Conservation (phyloP, 768 basidiomycete genomes). For the Hypholoma sublateritium region DNA sequence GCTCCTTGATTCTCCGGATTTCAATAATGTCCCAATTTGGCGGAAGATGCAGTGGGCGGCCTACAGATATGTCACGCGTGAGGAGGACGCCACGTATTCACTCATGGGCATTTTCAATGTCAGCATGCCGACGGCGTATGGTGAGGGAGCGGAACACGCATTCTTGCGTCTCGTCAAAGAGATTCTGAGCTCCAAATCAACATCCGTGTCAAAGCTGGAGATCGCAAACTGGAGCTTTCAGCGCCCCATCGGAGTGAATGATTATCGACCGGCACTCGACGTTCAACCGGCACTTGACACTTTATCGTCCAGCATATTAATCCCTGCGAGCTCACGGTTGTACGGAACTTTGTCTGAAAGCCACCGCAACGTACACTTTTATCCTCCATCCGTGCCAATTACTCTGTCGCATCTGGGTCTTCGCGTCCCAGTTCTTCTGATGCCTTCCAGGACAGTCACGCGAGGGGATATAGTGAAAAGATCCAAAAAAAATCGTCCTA, state of each 20-base stretch:
- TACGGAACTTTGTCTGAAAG: neutral
- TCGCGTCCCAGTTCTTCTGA: neutral
- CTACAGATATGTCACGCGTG: neutral
- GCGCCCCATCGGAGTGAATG: too few species aligned
- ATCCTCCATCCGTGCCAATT: neutral
- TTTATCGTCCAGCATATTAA: neutral
- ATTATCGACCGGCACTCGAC: too few species aligned
- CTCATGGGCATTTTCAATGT: neutral
- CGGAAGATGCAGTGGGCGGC: constrained; percentile 1
- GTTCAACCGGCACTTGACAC: too few species aligned
- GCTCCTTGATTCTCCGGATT: too few species aligned
- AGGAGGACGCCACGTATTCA: neutral
- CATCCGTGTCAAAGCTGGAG: neutral
- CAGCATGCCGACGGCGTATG: neutral
- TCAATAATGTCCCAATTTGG: neutral
- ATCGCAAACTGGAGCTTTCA: neutral
- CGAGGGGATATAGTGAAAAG: too few species aligned
- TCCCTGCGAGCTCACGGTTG: neutral
- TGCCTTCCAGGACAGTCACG: neutral
- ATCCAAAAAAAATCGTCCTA: too few species aligned
- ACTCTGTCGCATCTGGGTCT: neutral
- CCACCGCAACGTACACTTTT: too few species aligned
- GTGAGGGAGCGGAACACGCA: neutral
- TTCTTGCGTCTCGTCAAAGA: neutral
- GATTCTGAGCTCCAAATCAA: neutral